Base-by-base conservation (phyloP, 2,329 filamentous ascomycete species). In the Claviceps sp. region DNA sequence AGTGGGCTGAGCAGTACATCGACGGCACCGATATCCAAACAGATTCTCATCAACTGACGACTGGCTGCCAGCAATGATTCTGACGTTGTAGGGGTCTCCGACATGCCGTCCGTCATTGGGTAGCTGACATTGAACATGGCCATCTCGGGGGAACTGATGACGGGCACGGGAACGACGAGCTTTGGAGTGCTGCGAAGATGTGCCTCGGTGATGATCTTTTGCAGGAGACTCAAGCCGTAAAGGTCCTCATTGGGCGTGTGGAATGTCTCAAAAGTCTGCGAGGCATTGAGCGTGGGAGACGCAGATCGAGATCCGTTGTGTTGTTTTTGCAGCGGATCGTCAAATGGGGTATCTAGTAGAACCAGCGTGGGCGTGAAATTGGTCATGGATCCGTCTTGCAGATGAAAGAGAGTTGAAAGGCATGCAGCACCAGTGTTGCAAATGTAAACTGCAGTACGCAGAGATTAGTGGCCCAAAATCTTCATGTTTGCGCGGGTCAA, bases 1-100 rank as follows among this genome's bases (percentile, higher is more conserved):
- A 97, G 68, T 1, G 91, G 91, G 60, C 85, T 88, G 26, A 83
- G 80, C 56, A 96, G 75, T 48, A 95, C 87, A 67, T 97, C 91
- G 34, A 86, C 76, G 11, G 91, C 91, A 38, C 93, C 93, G 4
- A 86, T 81, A 62, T 95, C 88, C 24, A 97, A 70, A 62, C 88
- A 95, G 60, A 76, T 81, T 58, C 83, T 78, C 55, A 90, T 74
- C 51, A 78, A 66, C 43, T 58, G 62, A 49, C 67, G 67, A 52
- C 67, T 63, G 34, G 60, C 57, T 24, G 63, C 60, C 22, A 67
- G 58, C 30, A 58, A 58, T 34, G 54, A 58, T 45, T 61, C 50
- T 5, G 62, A 50, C 16, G 54, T 66, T 24, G 55, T 26, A 8
- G 57, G 57, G 18, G 59, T 70, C 54, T 73, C 72, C 30, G 67